phyloP scores from a whole-genome alignment of 2,329 filamentous ascomycete genomes.

The Bretziella fagacearum region DNA sequence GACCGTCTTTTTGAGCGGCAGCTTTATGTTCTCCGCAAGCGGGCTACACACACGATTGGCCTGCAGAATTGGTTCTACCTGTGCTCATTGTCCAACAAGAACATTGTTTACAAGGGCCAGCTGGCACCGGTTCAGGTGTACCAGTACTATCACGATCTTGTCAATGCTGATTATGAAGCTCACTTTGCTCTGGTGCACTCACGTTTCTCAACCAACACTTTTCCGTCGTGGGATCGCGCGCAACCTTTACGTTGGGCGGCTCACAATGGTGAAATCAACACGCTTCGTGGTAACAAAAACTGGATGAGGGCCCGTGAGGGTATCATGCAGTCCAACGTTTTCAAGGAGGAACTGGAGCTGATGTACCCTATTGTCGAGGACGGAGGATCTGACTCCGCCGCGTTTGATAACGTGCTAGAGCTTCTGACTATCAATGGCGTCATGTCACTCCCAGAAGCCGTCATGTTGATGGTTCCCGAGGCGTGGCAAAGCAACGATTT shows the following conservation, averaged over 20 bases:
- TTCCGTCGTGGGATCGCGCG: conserved; percentile 94
- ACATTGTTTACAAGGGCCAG: conserved; percentile 98
- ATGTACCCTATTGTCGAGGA: conserved; percentile 94
- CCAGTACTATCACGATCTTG: conserved; percentile 92
- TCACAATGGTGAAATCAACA: conserved; percentile 98
- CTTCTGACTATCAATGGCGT: conserved; percentile 90
- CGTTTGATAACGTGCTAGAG: conserved; percentile 93
- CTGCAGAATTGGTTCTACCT: conserved; percentile 98
- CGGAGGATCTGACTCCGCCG: conserved; percentile 88
- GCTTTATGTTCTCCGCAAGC: conserved; percentile 86
- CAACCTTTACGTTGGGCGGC: conserved; percentile 93
- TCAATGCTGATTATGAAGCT: conserved; percentile 92
- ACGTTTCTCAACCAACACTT: conserved; percentile 95
- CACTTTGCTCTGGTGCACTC: conserved; percentile 96
- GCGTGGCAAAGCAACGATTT: conserved; percentile 87
- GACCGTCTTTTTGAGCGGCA: conserved; percentile 78
- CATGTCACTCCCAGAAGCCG: conserved; percentile 81
- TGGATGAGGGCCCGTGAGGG: conserved; percentile 98
- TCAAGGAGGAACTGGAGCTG: conserved; percentile 77
- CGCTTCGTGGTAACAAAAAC: conserved; percentile 93
- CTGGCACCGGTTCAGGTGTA: conserved; percentile 89
- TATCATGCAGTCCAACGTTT: conserved; percentile 81
- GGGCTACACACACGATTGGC: conserved; percentile 83
- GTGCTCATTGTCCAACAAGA: conserved; percentile 91
- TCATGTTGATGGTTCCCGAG: conserved; percentile 98